These are phyloP conservation scores for Actinomortierella ambigua DNA, from an alignment of 371 early-diverging fungal species.

Conservation along the genomic window DNA sequence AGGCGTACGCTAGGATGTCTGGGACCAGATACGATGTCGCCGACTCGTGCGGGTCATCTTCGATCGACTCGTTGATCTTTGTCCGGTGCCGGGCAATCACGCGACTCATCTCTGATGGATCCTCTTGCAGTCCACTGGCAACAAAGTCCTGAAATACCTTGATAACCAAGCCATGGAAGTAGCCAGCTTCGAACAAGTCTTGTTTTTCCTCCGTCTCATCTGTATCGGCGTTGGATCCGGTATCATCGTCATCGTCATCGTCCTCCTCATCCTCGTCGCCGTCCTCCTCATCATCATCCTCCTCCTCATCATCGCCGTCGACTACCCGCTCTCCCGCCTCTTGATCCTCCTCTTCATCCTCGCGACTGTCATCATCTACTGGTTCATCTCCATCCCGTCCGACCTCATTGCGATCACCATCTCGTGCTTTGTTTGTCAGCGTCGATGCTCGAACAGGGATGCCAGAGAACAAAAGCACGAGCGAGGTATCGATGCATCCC, in stretches of 20 bases:
- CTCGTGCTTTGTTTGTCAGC: constrained; percentile 11
- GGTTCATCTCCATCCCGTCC: constrained; percentile 16
- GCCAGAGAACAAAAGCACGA: constrained; percentile 63
- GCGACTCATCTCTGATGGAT: constrained; percentile 30
- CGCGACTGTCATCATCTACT: neutral
- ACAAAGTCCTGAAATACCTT: constrained; percentile 48
- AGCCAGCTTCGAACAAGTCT: constrained; percentile 48
- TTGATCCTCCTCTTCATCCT: constrained; percentile 19
- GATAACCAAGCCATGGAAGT: constrained; percentile 44
- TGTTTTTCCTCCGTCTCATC: constrained; percentile 36
- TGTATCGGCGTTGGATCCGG: constrained; percentile 8
- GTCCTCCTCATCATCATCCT: constrained; percentile 20
- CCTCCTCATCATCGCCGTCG: constrained; percentile 21
- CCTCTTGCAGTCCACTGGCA: constrained; percentile 31
- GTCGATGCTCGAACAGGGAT: constrained; percentile 50
- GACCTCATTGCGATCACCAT: constrained; percentile 8
- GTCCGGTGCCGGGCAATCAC: constrained; percentile 48
- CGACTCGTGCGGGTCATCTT: constrained; percentile 68
- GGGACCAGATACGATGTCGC: constrained; percentile 55
- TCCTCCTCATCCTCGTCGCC: constrained; percentile 18
- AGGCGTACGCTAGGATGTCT: constrained; percentile 65
- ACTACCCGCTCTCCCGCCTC: constrained; percentile 4
- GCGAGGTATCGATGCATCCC: constrained; percentile 50
- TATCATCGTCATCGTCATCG: constrained; percentile 3
- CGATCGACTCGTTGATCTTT: constrained; percentile 55